Evolutionary conservation across 257 asterid species (phyloP).

Genomic region (Fraxinus cuspidata): DNA sequence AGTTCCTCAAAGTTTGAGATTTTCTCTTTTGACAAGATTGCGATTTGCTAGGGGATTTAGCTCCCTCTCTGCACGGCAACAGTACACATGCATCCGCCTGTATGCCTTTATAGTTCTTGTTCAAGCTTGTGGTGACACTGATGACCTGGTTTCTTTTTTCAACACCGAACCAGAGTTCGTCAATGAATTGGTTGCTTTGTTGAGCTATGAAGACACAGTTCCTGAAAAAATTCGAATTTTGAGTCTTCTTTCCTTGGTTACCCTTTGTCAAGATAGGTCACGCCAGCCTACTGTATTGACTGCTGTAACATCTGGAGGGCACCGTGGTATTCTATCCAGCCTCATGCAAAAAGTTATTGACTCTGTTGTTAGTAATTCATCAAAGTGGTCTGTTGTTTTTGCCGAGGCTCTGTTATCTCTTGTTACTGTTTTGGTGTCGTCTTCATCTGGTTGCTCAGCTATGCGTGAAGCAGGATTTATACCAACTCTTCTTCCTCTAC

Average conservation of each 20-base stretch:
- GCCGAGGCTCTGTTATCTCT: conserved; percentile 97
- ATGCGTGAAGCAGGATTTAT: conserved; percentile 99
- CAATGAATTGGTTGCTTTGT: conserved; percentile 81
- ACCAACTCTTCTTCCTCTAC: conserved; percentile 90
- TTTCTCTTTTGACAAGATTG: conserved; percentile 88
- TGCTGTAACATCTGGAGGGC: conserved; percentile 97
- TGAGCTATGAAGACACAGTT: conserved; percentile 80
- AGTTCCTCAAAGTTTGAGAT: conserved; percentile 81
- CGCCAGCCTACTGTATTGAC: conserved; percentile 89
- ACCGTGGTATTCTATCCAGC: conserved; percentile 95
- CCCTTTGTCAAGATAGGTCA: conserved; percentile 94
- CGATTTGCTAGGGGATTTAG: conserved; percentile 87
- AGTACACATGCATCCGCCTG: conserved; percentile 89
- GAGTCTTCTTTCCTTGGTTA: conserved; percentile 89
- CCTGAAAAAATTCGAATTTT: conserved; percentile 89
- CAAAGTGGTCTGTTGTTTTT: conserved; percentile 82
- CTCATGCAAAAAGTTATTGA: conserved; percentile 96
- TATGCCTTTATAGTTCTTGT: conserved; percentile 92
- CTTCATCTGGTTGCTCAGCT: conserved; percentile 99
- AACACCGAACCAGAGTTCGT: conserved; percentile 93
- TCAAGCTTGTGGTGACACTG: conserved; percentile 85
- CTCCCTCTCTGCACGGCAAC: conserved; percentile 70
- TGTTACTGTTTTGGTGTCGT: conserved; percentile 86
- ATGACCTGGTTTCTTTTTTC: conserved; percentile 85
- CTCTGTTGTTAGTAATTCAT: conserved; percentile 76